Evolutionary conservation across 352 stramenopile genomes (phyloP), one percentile per base, ranked within the genome.

Genomic region (Phytophthora sp.): DNA sequence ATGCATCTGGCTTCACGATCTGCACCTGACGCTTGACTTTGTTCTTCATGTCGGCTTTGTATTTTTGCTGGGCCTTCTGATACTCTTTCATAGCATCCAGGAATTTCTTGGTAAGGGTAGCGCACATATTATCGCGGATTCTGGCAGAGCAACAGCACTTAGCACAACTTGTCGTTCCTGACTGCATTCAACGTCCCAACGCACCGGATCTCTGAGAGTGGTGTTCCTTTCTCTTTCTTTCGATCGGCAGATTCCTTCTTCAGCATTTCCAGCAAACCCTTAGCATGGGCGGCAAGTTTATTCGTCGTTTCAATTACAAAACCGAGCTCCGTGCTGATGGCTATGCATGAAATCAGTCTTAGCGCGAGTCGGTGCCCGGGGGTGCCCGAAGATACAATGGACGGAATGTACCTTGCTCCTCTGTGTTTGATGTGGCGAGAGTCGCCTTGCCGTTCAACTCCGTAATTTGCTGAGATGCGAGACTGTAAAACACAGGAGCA

Each of bases 41-140:
- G 53, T 94, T 97, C 69, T 99, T 98, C 67, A 99, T 97, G 57
- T 98, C 95, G 13, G 74, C 92, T 76, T 99, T 99, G 77, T 99
- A 99, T 59, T 98, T 96, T 78, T 98, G 96, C 80, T 99, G 94
- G 11, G 94, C 86, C 55, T 96, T 96, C 72, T 99, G 97, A 73
- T 99, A 99, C 26, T 97, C 82, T 69, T 99, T 99, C 90, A 99
- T 99, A 62, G 98, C 93, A 73, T 99, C 95, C 69, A 99, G 97
- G 69, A 99, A 99, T 73, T 99, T 99, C 49, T 98, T 95, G 4
- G 95, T 98, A 21, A 99, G 76, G 4, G 97, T 99, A 59, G 97
- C 98, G 27, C 89, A 95, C 75, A 99, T 94, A 72, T 99, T 99
- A 58, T 99, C 96, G 27, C 97, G 88, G 38, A 99, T 98, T 54